These are phyloP conservation scores for Leptographium radiaticola DNA, from an alignment of 2,329 filamentous ascomycete genomes.

Conservation along the genomic window DNA sequence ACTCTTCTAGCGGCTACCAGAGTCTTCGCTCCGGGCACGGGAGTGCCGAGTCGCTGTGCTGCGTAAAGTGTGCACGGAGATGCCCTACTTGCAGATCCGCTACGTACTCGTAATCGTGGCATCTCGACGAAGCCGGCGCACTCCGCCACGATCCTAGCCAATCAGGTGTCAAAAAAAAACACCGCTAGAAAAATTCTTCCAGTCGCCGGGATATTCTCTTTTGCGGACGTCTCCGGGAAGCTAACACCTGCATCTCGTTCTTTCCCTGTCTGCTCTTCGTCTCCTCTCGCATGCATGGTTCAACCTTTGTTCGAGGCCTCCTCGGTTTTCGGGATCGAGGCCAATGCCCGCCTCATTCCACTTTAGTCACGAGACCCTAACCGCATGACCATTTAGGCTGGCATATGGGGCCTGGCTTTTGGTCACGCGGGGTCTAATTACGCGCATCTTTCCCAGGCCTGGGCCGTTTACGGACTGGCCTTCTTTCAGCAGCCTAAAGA, in stretches of 20 bases:
- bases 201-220: not conserved
- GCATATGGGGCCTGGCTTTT: not conserved
- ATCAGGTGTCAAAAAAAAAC: not conserved
- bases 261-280: not conserved
- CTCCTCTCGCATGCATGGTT: not conserved
- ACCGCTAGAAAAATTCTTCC: not conserved
- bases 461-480: not conserved
- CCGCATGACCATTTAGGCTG: not conserved
- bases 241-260: not conserved
- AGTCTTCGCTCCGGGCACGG: not conserved
- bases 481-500: not conserved
- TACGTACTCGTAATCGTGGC: not conserved
- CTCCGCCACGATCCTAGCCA: not conserved
- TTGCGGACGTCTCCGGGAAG: slow-evolving; percentile 1
- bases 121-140: not conserved
- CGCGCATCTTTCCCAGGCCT: not conserved
- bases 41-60: not conserved
- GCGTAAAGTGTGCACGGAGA: not conserved
- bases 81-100: not conserved
- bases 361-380: slow-evolving; percentile 4
- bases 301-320: not conserved
- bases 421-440: slow-evolving; percentile 8
- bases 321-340: not conserved
- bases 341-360: not conserved
- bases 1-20: not conserved